Evolutionary conservation across 2,329 filamentous ascomycete genomes (phyloP), one percentile per base, ranked within the genome.

Genomic region (Ceratocystis cacaofunesta): DNA sequence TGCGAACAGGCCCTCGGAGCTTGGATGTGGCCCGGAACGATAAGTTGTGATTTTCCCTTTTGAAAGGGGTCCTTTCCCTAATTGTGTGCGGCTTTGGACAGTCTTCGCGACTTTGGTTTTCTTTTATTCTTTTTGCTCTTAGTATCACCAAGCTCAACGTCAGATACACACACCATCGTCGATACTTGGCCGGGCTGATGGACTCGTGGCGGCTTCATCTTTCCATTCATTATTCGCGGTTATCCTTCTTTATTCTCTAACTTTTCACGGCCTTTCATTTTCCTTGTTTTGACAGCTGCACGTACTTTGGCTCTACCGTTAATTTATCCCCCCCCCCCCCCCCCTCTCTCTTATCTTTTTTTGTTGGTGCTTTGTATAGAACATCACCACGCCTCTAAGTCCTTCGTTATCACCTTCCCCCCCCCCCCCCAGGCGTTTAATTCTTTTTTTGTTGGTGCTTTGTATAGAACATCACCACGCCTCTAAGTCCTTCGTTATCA

Each of bases 351-450:
- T n/a, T n/a, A n/a, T 62, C n/a, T 28, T 50, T 48, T 44, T 50
- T 62, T 62, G 22, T 62, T 62, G 10, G 43, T 58, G 15, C 52
- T 58, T 58, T 58, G 52, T 58, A 58, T 36, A 58, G 28, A 58
- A 32, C 52, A 58, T 36, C 28, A 58, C 52, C 52, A 5, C 7
- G 32, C 32, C 28, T 32, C 52, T 2, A 58, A 30, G 17, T 8
- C 52, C 10, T 15, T 58, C 52, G 8, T 58, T 58, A 3, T 32
- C 25, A 6, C 52, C 17, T 12, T 15, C n/a, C n/a, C n/a, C n/a
- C n/a, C n/a, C n/a, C 22, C 22, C 5, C 41, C 22, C 41, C 25
- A 12, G 48, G 25, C 48, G 5, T 52, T 50, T 62, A 46, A 32
- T 50, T 62, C n/a, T 28, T 50, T 48, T 44, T 50, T 62, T 62